Percentiles rank a stretch among this genome's conserved stretches.
Evolutionary conservation across 495 filamentous ascomycete genomes (phyloP).

Genomic region (Aspergillus saccharolyticus): DNA sequence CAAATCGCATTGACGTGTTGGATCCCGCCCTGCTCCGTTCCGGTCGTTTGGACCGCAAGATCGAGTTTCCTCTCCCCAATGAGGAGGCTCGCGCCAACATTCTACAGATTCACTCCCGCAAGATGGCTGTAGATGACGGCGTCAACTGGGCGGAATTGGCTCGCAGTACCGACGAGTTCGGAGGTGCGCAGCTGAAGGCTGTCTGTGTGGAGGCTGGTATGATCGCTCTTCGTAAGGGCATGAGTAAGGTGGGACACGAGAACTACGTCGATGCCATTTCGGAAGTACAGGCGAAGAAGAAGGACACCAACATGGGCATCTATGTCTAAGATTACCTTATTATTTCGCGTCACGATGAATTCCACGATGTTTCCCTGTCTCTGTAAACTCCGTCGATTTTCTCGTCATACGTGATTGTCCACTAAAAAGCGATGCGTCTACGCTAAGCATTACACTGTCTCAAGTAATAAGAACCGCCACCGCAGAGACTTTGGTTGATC

Average conservation of each 20-base stretch:
- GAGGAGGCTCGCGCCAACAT: constrained; percentile 98
- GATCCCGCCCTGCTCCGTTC: constrained; percentile 92
- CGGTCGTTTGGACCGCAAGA: constrained; percentile 95
- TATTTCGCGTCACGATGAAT: constrained; percentile 7
- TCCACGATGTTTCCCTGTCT: constrained; percentile 7
- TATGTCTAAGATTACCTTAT: constrained; percentile 34
- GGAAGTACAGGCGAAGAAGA: constrained; percentile 98
- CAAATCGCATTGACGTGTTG: constrained; percentile 95
- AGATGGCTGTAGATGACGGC: constrained; percentile 91
- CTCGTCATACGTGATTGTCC: too few species aligned
- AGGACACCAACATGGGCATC: constrained; percentile 65
- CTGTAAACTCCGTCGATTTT: too few species aligned
- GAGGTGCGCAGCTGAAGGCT: constrained; percentile 94
- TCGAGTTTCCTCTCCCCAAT: constrained; percentile 99
- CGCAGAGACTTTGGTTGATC: too few species aligned
- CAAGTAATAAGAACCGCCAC: too few species aligned
- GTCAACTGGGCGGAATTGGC: constrained; percentile 98
- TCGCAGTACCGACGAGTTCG: constrained; percentile 97
- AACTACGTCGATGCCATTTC: constrained; percentile 98
- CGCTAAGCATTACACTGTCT: too few species aligned
- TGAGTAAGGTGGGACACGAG: constrained; percentile 93
- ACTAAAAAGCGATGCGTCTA: too few species aligned
- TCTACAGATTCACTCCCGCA: constrained; percentile 91
- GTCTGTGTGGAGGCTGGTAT: constrained; percentile 99
- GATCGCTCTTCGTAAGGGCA: constrained; percentile 91